Evolutionary conservation across 805 yeast species (phyloP), one percentile per base, ranked within the genome.

Genomic region (Candida oleophila): DNA sequence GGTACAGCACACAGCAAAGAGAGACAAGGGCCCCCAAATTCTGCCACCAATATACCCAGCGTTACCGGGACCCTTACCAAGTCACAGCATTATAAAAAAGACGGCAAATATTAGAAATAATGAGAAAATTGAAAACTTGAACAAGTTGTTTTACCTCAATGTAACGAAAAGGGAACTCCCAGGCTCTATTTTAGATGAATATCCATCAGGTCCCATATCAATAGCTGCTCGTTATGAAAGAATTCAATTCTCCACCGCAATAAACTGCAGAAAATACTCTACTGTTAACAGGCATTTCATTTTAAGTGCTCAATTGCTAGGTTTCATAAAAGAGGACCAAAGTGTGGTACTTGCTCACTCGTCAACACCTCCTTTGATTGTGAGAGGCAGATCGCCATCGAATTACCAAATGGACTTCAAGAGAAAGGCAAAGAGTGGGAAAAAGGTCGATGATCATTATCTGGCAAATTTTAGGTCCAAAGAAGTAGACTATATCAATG

Each of bases 1-100:
- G 43, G 75, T 85, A 14, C 89, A 85, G 54, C 89, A 83, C 55
- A 85, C 90, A 0, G 84, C 91, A 1, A 85, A 85, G 60, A 68
- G 92, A 50, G 90, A 85, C 53, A 71, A 77, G 50, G 90, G 89
- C 0, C 89, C 89, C 0, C 88, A 82, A 57, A 71, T 73, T 47
- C 56, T 71, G 2, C 89, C 91, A 0, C 80, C 81, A 1, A 62
- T 75, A 3, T 73, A 70, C 51, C 78, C 82, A 2, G 73, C 80
- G 2, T 73, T 82, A 11, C 85, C 86, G 1, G 81, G 87, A 0
- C 60, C 57, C 5, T 60, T 85, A 40, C 89, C 89, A 0, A 65
- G 71, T 38, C 89, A 83, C 57, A 69, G 70, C 4, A 62, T 73
- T 1, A 77, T 84, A 32, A 76, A 76, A 54, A 79, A 76, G 51